phyloP scores from a whole-genome alignment of 2,329 filamentous ascomycete species.

The Rhynchosporium graminicola region DNA sequence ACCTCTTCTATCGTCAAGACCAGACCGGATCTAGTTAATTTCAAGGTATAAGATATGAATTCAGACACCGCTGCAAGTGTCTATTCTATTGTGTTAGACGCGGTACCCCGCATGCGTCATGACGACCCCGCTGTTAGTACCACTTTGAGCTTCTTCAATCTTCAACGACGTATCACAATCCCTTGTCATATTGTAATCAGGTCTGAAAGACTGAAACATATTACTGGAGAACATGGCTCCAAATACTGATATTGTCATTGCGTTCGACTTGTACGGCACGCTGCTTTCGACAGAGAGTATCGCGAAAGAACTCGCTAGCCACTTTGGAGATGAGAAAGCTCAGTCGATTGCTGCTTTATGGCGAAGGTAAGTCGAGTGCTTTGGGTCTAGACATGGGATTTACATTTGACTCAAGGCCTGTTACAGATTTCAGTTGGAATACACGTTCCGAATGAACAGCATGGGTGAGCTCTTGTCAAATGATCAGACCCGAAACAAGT shows the following conservation, averaged over 20 bases:
- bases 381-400: neutral
- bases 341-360: slow-evolving; percentile 59
- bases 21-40: too few species aligned
- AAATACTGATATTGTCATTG: slow-evolving; percentile 52
- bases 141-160: neutral
- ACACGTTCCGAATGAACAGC: slow-evolving; percentile 74
- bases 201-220: neutral
- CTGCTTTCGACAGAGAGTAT: slow-evolving; percentile 73
- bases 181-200: neutral
- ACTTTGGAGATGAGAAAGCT: slow-evolving; percentile 60
- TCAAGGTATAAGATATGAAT: neutral
- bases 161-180: neutral
- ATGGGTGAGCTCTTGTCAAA: slow-evolving; percentile 58
- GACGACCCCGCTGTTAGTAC: slow-evolving; percentile 3
- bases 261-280: slow-evolving; percentile 77
- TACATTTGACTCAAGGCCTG: neutral
- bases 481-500: neutral
- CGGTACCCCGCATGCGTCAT: slow-evolving; percentile 28
- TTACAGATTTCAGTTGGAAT: slow-evolving; percentile 58
- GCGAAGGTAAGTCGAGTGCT: slow-evolving; percentile 46
- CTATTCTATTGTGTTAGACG: neutral
- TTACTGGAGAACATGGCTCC: slow-evolving; percentile 30
- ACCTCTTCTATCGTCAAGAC: too few species aligned
- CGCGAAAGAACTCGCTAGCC: slow-evolving; percentile 54
- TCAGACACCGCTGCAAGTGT: neutral